These are phyloP conservation scores for Podospora sp. DNA, from an alignment of 495 filamentous ascomycete genomes.

Conservation along the genomic window DNA sequence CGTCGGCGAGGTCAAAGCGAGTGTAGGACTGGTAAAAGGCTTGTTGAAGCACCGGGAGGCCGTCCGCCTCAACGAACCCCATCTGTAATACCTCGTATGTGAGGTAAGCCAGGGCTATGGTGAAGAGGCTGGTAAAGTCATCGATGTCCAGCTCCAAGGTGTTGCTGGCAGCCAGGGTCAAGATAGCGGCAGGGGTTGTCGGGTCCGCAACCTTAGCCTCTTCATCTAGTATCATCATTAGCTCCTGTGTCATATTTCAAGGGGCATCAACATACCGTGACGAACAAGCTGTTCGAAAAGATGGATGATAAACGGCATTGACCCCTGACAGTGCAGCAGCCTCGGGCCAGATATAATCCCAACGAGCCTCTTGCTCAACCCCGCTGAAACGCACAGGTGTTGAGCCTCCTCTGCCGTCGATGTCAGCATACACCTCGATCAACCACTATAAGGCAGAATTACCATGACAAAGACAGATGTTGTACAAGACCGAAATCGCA, in stretches of 20 bases:
- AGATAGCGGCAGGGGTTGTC: slow-evolving; percentile 36
- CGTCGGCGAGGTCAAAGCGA: slow-evolving; percentile 30
- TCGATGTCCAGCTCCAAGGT: slow-evolving; percentile 36
- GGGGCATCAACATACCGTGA: slow-evolving; percentile 38
- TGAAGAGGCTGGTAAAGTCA: slow-evolving; percentile 38
- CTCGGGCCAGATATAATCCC: slow-evolving; percentile 41
- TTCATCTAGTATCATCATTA: slow-evolving; percentile 31
- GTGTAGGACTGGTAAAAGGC: slow-evolving; percentile 37
- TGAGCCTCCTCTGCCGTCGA: slow-evolving; percentile 54
- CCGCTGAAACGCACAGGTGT: slow-evolving; percentile 47
- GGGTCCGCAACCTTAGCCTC: slow-evolving; percentile 41
- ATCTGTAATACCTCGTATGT: slow-evolving; percentile 47
- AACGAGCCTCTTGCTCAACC: slow-evolving; percentile 44
- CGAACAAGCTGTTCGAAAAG: slow-evolving; percentile 52
- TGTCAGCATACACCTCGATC: background rate
- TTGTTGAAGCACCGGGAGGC: slow-evolving; percentile 35
- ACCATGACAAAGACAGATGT: slow-evolving; percentile 78
- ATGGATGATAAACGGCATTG: slow-evolving; percentile 47
- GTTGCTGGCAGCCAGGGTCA: slow-evolving; percentile 34
- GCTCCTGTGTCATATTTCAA: background rate
- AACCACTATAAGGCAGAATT: slow-evolving; percentile 22
- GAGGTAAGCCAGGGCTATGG: slow-evolving; percentile 46
- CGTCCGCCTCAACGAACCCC: slow-evolving; percentile 42
- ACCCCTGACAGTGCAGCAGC: slow-evolving; percentile 27
- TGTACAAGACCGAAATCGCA: slow-evolving; percentile 69